Evolutionary conservation across 352 stramenopile genomes (phyloP), one percentile per base, ranked within the genome.

Genomic region (Pythium brachiatum): DNA sequence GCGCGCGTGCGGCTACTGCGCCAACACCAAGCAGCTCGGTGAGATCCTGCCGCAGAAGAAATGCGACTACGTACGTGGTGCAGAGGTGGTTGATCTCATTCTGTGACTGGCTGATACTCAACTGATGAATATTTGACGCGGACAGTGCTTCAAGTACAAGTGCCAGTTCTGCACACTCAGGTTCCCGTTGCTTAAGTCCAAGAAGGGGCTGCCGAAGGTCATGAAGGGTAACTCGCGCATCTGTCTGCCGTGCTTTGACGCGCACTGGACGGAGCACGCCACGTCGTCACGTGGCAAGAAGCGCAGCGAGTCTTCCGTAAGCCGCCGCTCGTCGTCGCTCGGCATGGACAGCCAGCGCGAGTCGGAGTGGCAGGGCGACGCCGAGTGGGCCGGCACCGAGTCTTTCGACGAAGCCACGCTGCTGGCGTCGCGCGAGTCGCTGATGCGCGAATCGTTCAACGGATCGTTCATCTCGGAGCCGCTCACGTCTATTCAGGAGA

Each of bases 161-260:
- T 86, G 78, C 54, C 75, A 84, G 66, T 86, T 86, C 60, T 86
- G 78, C 55, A 86, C 78, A 26, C 73, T 86, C 59, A 79, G 76
- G 60, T 79, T 86, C 41, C 78, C 78, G 39, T 60, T 86, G 36
- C 34, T 86, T 20, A 66, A 68, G 3, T 63, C 69, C 26, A 66
- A 69, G 31, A 80, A 76, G 41, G 67, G 69, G 12, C 67, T 84
- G 7, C 71, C 78, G 9, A 82, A 81, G 62, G 58, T 44, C 48
- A 63, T 86, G 32, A 86, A 86, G 53, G 72, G 73, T 23, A 86
- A 86, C 64, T 72, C 75, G 48, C 75, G 75, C 64, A 81, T 86
- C 55, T 86, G 78, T 34, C 43, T 83, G 7, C 64, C 74, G 60
- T 86, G 78, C 52, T 86, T 86, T 43, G 63, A 64, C 36, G 25